Evolutionary conservation across 306 rosid species (phyloP).

Genomic region (Carpinus fangiana): DNA sequence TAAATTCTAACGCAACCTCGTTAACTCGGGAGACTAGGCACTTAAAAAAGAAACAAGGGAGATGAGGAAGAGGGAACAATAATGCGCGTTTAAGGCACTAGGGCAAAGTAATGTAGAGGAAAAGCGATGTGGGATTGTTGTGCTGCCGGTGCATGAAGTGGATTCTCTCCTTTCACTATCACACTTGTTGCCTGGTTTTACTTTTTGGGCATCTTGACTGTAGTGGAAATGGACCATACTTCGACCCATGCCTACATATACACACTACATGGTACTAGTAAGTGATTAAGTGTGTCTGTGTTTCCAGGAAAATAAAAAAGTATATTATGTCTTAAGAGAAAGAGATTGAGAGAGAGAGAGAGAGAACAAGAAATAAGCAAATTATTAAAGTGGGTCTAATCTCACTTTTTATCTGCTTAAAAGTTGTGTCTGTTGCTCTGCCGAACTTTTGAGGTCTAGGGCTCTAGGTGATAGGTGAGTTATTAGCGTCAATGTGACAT

Average conservation of each 20-base stretch:
- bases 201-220: conserved; percentile 6
- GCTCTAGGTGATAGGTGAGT: conserved; percentile 22
- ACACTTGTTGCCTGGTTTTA: conserved; percentile 3
- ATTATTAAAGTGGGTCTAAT: conserved; percentile 13
- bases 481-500: conserved; percentile 15
- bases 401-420: background rate
- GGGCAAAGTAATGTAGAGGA: background rate
- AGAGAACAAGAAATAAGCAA: background rate
- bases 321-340: background rate
- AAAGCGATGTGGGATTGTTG: background rate
- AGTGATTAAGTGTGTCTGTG: too few species aligned
- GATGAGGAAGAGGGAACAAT: background rate
- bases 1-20: too few species aligned
- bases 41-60: background rate
- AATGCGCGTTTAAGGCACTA: background rate
- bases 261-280: background rate
- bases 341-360: background rate
- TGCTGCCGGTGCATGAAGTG: background rate
- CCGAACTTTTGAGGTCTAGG: conserved; percentile 3
- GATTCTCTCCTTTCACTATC: background rate
- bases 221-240: conserved; percentile 36
- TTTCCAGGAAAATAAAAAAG: too few species aligned
- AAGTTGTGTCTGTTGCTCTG: conserved; percentile 19
- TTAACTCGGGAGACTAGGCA: too few species aligned
- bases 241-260: conserved; percentile 15